Conservation (phyloP, 495 filamentous ascomycete genomes). For the Penicillium daleae region DNA sequence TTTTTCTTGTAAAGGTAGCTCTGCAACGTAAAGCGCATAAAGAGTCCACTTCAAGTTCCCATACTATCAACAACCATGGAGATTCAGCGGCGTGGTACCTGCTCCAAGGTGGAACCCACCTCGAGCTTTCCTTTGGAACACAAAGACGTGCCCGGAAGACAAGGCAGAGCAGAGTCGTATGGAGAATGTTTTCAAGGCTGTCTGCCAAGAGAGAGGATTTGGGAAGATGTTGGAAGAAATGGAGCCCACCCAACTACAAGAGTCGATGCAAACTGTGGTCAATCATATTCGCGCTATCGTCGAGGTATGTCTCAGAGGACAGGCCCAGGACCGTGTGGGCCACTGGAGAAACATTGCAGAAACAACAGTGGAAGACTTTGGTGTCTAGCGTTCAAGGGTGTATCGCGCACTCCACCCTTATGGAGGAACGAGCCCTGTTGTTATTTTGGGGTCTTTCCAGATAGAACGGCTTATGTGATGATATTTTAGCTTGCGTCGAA, state of each 20-base stretch:
- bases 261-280: neutral
- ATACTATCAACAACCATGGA: too few species aligned
- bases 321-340: neutral
- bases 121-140: neutral
- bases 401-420: neutral
- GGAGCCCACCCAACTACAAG: neutral
- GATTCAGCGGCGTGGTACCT: neutral
- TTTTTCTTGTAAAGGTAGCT: too few species aligned
- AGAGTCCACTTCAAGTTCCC: too few species aligned
- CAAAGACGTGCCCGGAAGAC: neutral
- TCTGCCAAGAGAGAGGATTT: neutral
- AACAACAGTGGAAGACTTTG: neutral
- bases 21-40: too few species aligned
- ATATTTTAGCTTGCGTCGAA: neutral
- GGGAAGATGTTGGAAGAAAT: neutral
- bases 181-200: neutral
- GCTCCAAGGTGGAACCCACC: neutral
- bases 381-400: neutral
- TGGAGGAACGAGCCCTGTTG: neutral
- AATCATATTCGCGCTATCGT: neutral
- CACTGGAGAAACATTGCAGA: neutral
- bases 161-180: neutral
- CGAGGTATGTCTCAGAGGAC: neutral
- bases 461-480: neutral
- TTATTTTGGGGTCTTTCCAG: neutral